Conservation (phyloP, 2,329 filamentous ascomycete species). For the Acephala macrosclerotiorum region DNA sequence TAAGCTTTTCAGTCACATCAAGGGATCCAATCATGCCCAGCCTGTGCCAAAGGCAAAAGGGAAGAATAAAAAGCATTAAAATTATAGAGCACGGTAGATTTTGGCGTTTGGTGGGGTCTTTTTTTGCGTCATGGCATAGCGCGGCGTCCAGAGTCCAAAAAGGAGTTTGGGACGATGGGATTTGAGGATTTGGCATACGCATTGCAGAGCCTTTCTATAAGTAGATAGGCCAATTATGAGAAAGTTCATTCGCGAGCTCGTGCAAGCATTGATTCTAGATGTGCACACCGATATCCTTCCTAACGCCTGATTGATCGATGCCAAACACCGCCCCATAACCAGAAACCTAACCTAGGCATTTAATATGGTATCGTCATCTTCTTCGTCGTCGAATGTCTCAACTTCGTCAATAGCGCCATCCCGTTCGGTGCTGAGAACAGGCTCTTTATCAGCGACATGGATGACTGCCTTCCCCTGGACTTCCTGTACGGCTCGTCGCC, state of each 20-base stretch:
- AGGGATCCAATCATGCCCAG: constrained; percentile 62
- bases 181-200: not conserved
- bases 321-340: constrained; percentile 13
- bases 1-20: constrained; percentile 69
- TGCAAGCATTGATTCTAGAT: constrained; percentile 13
- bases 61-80: constrained; percentile 31
- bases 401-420: constrained; percentile 87
- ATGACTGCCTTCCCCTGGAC: constrained; percentile 86
- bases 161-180: not conserved
- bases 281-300: not conserved
- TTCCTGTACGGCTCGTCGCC: constrained; percentile 78
- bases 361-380: constrained; percentile 52
- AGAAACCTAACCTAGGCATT: constrained; percentile 25
- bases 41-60: constrained; percentile 42
- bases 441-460: constrained; percentile 78
- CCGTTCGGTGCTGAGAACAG: constrained; percentile 63
- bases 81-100: not conserved
- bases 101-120: not conserved
- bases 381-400: constrained; percentile 82
- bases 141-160: not conserved
- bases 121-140: constrained; percentile 10
- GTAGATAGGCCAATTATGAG: not conserved
- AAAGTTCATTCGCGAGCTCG: not conserved
- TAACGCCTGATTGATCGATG: not conserved
- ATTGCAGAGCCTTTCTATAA: not conserved